A percentile compares a stretch with the other conserved stretches of the same genome.
Evolutionary conservation across 2,329 filamentous ascomycete genomes (phyloP).

Genomic region (Fusarium tupiense): DNA sequence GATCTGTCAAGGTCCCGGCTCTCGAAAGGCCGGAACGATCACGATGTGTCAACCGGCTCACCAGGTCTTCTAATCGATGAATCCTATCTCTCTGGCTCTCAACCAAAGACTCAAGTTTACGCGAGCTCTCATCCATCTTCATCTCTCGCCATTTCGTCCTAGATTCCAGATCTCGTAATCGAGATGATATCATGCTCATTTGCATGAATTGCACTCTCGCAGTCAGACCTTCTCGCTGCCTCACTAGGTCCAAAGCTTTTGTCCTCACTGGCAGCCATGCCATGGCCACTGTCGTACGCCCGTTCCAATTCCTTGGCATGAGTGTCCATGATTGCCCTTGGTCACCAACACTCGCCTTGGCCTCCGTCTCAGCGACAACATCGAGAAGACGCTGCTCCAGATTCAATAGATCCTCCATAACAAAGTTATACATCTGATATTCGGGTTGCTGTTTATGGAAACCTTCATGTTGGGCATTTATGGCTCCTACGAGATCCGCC

Average conservation of each 20-base stretch:
- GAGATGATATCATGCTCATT: constrained; percentile 59
- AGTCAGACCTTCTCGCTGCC: constrained; percentile 57
- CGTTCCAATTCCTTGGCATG: constrained; percentile 51
- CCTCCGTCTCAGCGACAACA: constrained; percentile 56
- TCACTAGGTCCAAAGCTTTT: constrained; percentile 57
- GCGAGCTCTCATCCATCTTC: constrained; percentile 43
- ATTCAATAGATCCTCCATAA: constrained; percentile 57
- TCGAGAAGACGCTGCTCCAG: constrained; percentile 57
- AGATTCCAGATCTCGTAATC: constrained; percentile 50
- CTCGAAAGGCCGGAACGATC: constrained; percentile 23
- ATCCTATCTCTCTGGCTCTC: constrained; percentile 42
- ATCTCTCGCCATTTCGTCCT: constrained; percentile 45
- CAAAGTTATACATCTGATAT: constrained; percentile 58
- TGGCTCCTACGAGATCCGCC: constrained; percentile 51
- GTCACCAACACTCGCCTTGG: constrained; percentile 34
- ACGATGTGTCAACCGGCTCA: constrained; percentile 19
- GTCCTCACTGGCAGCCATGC: constrained; percentile 56
- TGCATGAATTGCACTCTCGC: constrained; percentile 59
- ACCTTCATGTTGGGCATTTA: constrained; percentile 40
- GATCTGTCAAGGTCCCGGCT: constrained; percentile 17
- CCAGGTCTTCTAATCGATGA: constrained; percentile 31
- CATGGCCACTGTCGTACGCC: constrained; percentile 52
- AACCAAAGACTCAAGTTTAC: constrained; percentile 37
- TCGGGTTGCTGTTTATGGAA: constrained; percentile 47
- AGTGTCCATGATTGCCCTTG: constrained; percentile 49